phyloP scores from a whole-genome alignment of 768 basidiomycete species.

The Mycena vitilis region DNA sequence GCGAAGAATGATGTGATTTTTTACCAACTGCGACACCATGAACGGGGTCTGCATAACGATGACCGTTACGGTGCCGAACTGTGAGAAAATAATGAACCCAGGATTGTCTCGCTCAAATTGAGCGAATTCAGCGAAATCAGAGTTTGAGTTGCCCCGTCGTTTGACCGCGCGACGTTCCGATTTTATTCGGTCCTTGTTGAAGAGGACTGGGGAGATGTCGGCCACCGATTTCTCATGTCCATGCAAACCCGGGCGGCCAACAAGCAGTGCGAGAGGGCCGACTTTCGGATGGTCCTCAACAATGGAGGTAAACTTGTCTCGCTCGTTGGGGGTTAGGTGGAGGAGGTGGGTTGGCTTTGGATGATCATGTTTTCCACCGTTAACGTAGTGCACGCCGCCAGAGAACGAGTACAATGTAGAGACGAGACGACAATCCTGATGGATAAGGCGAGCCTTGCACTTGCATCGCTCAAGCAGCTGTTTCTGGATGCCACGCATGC shows the following conservation, averaged over 20 bases:
- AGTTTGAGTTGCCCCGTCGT: too few species aligned
- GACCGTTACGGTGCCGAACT: too few species aligned
- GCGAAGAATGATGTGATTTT: too few species aligned
- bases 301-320: constrained; percentile 11
- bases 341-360: constrained; percentile 30
- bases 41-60: too few species aligned
- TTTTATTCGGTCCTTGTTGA: too few species aligned
- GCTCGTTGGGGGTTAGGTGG: constrained; percentile 25
- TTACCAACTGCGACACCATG: too few species aligned
- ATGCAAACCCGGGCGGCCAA: constrained; percentile 38
- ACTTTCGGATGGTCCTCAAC: constrained; percentile 31
- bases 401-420: constrained; percentile 11
- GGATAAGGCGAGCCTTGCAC: constrained; percentile 11
- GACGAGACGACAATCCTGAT: constrained; percentile 10
- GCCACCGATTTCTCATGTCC: too few species aligned
- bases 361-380: constrained; percentile 35
- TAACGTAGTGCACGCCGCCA: constrained; percentile 33
- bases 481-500: background rate
- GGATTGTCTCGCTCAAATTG: too few species aligned
- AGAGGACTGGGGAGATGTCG: too few species aligned
- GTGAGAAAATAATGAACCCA: too few species aligned
- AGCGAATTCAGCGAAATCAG: too few species aligned
- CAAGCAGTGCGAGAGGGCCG: constrained; percentile 35
- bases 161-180: too few species aligned
- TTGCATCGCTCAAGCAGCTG: background rate